Percentiles rank a stretch among this genome's conserved stretches.
Conservation (phyloP, 306 rosid genomes). For the Calophaca sinica region DNA sequence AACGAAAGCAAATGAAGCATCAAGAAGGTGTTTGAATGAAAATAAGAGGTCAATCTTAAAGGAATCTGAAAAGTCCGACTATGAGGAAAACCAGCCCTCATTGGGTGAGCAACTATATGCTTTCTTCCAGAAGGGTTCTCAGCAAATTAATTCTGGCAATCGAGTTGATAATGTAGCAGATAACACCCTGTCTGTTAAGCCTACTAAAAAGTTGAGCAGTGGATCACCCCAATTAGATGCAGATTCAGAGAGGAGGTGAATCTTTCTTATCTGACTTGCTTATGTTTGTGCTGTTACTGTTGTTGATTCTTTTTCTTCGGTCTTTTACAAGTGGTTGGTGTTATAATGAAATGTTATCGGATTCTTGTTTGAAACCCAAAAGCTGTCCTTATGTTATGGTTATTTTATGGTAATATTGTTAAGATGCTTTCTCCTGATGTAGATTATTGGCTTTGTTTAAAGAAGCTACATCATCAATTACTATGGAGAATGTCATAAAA, state of each 20-base stretch:
- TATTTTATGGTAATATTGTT: conserved; percentile 37
- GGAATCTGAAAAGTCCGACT: conserved; percentile 49
- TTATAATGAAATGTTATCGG: conserved; percentile 23
- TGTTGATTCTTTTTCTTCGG: not conserved
- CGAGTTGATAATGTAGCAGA: conserved; percentile 54
- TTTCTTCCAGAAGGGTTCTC: conserved; percentile 44
- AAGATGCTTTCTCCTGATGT: conserved; percentile 44
- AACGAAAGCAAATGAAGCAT: conserved; percentile 53
- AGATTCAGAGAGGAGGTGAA: conserved; percentile 77
- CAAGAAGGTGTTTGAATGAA: conserved; percentile 50
- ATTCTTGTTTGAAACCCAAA: conserved; percentile 37
- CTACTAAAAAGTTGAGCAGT: conserved; percentile 48
- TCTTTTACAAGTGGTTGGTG: not conserved
- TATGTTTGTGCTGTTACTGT: conserved; percentile 10
- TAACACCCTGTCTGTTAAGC: conserved; percentile 42
- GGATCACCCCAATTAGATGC: conserved; percentile 58
- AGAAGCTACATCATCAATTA: conserved; percentile 67
- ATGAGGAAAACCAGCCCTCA: conserved; percentile 50
- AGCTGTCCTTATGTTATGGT: conserved; percentile 24
- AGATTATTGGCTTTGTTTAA: conserved; percentile 72
- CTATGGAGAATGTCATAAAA: conserved; percentile 63
- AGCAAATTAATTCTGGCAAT: conserved; percentile 48
- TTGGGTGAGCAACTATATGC: conserved; percentile 54
- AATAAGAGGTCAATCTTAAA: conserved; percentile 45
- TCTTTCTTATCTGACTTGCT: conserved; percentile 33